phyloP scores from a whole-genome alignment of 2,329 filamentous ascomycete species.

The Exophiala calicioides region DNA sequence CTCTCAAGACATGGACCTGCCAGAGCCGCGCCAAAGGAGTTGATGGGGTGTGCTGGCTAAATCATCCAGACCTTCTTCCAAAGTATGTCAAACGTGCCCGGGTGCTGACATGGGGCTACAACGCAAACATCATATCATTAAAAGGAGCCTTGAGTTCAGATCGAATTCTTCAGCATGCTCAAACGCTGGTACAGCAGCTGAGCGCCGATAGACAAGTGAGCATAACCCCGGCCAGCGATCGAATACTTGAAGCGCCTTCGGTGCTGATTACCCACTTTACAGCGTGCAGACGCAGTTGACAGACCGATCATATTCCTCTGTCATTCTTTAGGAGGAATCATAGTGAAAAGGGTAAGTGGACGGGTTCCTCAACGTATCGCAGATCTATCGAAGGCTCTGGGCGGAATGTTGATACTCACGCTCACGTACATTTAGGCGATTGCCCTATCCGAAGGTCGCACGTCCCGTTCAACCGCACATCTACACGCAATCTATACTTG shows the following conservation, averaged over 20 bases:
- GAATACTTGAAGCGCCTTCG: no score
- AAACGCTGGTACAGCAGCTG: constrained; percentile 39
- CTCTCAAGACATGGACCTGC: constrained; percentile 43
- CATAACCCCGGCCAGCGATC: constrained; percentile 7
- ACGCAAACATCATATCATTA: constrained; percentile 32
- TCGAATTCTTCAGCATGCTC: constrained; percentile 40
- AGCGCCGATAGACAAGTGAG: constrained; percentile 37
- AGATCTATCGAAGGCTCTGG: no score
- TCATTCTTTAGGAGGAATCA: constrained; percentile 45
- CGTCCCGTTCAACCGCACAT: constrained; percentile 33
- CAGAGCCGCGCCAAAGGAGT: constrained; percentile 38
- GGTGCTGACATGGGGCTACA: constrained; percentile 38
- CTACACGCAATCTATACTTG: constrained; percentile 41
- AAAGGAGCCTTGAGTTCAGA: constrained; percentile 34
- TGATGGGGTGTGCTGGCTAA: constrained; percentile 27
- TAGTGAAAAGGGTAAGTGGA: constrained; percentile 41
- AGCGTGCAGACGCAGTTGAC: constrained; percentile 36
- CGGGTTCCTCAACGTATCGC: neutral
- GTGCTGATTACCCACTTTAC: constrained; percentile 5
- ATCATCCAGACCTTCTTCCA: constrained; percentile 38
- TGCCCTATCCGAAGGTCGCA: constrained; percentile 37
- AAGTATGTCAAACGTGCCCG: constrained; percentile 34
- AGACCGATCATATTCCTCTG: constrained; percentile 45
- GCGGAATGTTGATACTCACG: constrained; percentile 1
- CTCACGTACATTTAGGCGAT: constrained; percentile 34